Evolutionary conservation across 495 filamentous ascomycete genomes (phyloP).

Genomic region (Chaetomidium leptoderma): DNA sequence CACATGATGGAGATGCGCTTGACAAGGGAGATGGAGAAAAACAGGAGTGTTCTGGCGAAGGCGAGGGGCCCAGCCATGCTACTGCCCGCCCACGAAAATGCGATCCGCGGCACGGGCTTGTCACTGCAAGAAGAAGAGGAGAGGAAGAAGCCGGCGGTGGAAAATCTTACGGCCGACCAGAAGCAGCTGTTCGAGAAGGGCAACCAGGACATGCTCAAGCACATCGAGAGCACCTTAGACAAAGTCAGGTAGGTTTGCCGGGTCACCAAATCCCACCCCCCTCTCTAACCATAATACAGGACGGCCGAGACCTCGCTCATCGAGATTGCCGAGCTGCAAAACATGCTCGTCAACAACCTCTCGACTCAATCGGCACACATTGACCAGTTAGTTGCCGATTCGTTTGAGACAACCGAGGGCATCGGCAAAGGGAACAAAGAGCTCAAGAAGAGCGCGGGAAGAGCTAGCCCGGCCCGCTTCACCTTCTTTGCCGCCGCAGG

Average conservation of each 20-base stretch:
- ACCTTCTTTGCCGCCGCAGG: constrained; percentile 85
- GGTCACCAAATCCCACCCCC: no score
- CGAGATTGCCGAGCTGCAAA: constrained; percentile 90
- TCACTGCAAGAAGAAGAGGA: constrained; percentile 39
- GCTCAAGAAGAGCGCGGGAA: constrained; percentile 76
- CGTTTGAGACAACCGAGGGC: constrained; percentile 73
- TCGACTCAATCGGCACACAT: constrained; percentile 81
- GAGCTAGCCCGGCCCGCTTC: constrained; percentile 76
- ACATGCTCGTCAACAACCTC: constrained; percentile 78
- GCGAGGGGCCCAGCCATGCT: constrained; percentile 32
- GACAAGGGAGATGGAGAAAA: constrained; percentile 79
- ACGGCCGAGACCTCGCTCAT: constrained; percentile 85
- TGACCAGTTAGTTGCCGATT: constrained; percentile 81
- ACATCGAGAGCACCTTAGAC: constrained; percentile 85
- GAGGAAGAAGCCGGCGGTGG: constrained; percentile 40
- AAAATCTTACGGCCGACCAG: constrained; percentile 73
- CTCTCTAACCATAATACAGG: constrained; percentile 42
- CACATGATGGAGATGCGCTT: constrained; percentile 88
- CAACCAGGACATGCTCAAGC: constrained; percentile 85
- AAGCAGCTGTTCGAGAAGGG: constrained; percentile 89
- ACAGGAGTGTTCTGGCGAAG: constrained; percentile 79
- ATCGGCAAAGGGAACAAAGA: constrained; percentile 86
- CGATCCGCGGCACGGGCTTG: constrained; percentile 21
- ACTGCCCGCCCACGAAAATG: constrained; percentile 8
- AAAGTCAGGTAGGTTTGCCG: constrained; percentile 68